Percentiles rank a stretch among this genome's conserved stretches.
phyloP scores from a whole-genome alignment of 805 yeast genomes.

The Candida odintsovae region DNA sequence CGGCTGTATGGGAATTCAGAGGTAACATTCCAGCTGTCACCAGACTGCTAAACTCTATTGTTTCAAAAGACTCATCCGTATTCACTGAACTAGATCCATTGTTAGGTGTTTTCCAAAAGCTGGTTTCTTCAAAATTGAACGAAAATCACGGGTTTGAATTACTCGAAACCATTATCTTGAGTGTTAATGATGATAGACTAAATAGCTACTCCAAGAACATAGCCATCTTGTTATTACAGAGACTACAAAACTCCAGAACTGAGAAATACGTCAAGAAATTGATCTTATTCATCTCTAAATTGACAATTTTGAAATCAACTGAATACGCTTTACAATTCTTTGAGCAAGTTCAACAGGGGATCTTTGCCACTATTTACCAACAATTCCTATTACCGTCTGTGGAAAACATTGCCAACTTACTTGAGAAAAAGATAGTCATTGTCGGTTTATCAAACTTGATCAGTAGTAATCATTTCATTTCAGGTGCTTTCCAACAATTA shows the following conservation, averaged over 20 bases:
- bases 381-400: constrained; percentile 37
- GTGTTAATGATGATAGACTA: constrained; percentile 45
- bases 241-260: constrained; percentile 76
- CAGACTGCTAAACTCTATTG: constrained; percentile 65
- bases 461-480: constrained; percentile 25
- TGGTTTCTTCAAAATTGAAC: constrained; percentile 77
- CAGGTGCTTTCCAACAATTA: constrained; percentile 37
- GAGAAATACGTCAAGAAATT: constrained; percentile 74
- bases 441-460: constrained; percentile 46
- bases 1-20: constrained; percentile 87
- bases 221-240: constrained; percentile 68
- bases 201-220: constrained; percentile 60
- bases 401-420: constrained; percentile 40
- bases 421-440: constrained; percentile 49
- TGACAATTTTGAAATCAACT: constrained; percentile 40
- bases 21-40: constrained; percentile 95
- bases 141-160: constrained; percentile 84
- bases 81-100: constrained; percentile 62
- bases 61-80: constrained; percentile 31
- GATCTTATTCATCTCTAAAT: constrained; percentile 52
- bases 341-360: constrained; percentile 65
- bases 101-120: constrained; percentile 93
- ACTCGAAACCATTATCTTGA: constrained; percentile 58
- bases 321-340: constrained; percentile 58
- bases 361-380: constrained; percentile 43